A percentile compares a stretch with the other conserved stretches of the same genome.
Evolutionary conservation across 78 protist genomes (phyloP).

Genomic region (Trichosphaerium sp.): DNA sequence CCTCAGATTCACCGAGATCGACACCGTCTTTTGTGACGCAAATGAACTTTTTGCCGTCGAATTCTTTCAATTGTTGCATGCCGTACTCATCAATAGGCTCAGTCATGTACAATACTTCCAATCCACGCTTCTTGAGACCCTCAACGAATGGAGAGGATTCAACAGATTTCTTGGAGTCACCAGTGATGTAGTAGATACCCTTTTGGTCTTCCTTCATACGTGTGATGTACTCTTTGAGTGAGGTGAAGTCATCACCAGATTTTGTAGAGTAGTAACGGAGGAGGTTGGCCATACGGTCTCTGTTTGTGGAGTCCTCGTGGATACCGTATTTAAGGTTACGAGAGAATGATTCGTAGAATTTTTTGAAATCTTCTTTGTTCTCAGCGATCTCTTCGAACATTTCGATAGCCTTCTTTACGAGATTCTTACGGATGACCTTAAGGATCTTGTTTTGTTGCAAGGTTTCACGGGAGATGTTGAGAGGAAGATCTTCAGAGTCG

Average conservation of each 20-base stretch:
- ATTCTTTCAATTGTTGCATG: conserved; percentile 97
- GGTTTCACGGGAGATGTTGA: conserved; percentile 99
- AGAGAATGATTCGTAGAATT: conserved; percentile 95
- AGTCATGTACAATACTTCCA: conserved; percentile 95
- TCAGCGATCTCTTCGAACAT: conserved; percentile 93
- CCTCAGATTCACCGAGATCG: conserved; percentile 86
- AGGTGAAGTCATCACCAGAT: conserved; percentile 83
- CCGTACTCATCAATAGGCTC: conserved; percentile 99
- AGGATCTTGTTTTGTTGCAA: conserved; percentile 98
- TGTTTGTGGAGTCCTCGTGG: conserved; percentile 96
- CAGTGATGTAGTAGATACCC: conserved; percentile 98
- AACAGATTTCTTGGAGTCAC: conserved; percentile 78
- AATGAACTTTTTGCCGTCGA: conserved; percentile 95
- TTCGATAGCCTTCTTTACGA: conserved; percentile 97
- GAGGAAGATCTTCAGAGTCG: conserved; percentile 99
- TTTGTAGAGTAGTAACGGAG: conserved; percentile 93
- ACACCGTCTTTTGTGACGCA: conserved; percentile 98
- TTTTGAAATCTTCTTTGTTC: conserved; percentile 93
- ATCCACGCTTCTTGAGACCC: conserved; percentile 51
- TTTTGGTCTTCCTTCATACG: conserved; percentile 98
- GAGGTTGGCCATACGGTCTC: conserved; percentile 90
- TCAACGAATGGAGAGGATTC: conserved; percentile 92
- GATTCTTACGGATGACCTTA: conserved; percentile 95
- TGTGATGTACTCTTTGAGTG: conserved; percentile 95
- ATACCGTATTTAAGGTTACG: conserved; percentile 98